Percentiles rank a stretch among this genome's conserved stretches.
Conservation (phyloP, 768 basidiomycete genomes). For the Tulasnella sp. region DNA sequence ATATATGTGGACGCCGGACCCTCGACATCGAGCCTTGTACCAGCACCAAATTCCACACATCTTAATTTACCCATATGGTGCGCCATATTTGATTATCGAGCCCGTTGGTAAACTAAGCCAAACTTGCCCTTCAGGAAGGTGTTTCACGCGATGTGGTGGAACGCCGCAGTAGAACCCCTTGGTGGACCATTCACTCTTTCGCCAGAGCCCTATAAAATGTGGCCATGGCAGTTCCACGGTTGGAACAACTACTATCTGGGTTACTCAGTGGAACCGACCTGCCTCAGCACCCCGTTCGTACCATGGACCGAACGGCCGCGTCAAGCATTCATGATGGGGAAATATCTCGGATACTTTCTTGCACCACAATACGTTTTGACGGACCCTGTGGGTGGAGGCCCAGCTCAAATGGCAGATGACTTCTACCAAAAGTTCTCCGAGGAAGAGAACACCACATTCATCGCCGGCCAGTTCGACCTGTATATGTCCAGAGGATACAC, state of each 20-base stretch:
- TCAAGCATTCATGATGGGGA: background rate
- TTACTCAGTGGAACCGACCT: slow-evolving; percentile 7
- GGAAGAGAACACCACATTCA: background rate
- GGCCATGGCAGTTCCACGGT: background rate
- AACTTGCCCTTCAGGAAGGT: background rate
- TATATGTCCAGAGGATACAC: background rate
- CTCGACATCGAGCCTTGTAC: background rate
- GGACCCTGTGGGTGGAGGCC: slow-evolving; percentile 5
- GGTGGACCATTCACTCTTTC: slow-evolving; percentile 3
- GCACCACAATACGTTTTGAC: background rate
- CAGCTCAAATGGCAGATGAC: background rate
- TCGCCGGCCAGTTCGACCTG: background rate
- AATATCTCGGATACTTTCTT: background rate
- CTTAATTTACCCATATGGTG: background rate
- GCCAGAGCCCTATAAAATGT: slow-evolving; percentile 1
- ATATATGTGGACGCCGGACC: background rate
- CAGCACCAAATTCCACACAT: background rate
- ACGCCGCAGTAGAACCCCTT: background rate
- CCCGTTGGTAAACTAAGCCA: background rate
- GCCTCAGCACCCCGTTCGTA: slow-evolving; percentile 1
- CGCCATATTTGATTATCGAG: background rate
- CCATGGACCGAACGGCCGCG: background rate
- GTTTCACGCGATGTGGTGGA: slow-evolving; percentile 1
- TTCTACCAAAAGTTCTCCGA: background rate
- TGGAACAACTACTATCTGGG: background rate